Conservation (phyloP, 148 eudicot species). For the Rhododendron molle region DNA sequence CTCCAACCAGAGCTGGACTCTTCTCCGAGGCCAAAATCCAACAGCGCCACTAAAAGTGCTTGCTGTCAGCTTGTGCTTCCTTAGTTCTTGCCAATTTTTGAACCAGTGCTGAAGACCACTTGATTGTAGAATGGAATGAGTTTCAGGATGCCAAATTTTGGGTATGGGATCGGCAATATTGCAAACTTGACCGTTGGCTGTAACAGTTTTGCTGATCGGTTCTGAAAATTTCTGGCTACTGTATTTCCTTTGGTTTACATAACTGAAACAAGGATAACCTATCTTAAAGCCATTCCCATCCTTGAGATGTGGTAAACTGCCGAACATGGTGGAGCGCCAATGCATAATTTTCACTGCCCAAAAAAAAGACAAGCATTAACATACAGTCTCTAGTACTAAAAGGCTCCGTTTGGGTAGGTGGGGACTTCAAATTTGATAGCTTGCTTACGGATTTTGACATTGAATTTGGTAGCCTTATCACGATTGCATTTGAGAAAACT, state of each 20-base stretch:
- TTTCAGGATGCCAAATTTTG: constrained; percentile 8
- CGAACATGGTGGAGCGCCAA: constrained; percentile 5
- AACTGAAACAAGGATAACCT: not conserved
- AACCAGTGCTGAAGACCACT: constrained; percentile 52
- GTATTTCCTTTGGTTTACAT: constrained; percentile 6
- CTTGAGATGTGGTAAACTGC: constrained; percentile 7
- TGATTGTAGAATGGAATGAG: constrained; percentile 38
- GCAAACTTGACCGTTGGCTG: not conserved
- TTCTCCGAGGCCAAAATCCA: constrained; percentile 63
- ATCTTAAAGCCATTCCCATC: not conserved
- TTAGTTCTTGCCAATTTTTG: constrained; percentile 71
- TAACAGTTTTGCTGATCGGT: not conserved
- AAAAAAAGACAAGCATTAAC: not conserved
- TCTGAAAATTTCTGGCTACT: not conserved
- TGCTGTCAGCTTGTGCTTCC: constrained; percentile 63
- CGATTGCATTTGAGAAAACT: not conserved
- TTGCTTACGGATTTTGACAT: not conserved
- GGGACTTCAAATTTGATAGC: not conserved
- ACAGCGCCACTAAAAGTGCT: constrained; percentile 71
- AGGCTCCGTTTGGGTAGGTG: not conserved
- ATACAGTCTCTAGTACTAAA: not conserved
- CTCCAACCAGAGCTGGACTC: constrained; percentile 74
- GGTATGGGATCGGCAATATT: not conserved
- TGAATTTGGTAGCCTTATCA: not conserved
- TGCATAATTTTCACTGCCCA: constrained; percentile 12